Conservation (phyloP, 495 filamentous ascomycete genomes). For the Acidiella bohemica region DNA sequence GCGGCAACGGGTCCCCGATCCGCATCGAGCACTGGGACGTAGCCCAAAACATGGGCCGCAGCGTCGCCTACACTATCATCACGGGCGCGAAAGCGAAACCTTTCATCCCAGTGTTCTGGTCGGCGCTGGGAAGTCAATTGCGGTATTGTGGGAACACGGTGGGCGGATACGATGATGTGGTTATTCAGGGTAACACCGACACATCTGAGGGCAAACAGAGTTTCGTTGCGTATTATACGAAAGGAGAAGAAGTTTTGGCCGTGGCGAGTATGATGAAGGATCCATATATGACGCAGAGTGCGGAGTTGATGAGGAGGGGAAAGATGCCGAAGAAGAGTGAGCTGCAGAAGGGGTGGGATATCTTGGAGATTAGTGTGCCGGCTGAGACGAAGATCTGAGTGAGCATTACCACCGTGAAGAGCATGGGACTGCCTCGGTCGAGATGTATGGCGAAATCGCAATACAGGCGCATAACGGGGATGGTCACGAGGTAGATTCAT, state of each 20-base stretch:
- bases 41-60: conserved; percentile 78
- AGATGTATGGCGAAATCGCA: no score
- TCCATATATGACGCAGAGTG: conserved; percentile 67
- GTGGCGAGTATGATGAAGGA: conserved; percentile 80
- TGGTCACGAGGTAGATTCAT: no score
- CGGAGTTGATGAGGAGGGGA: conserved; percentile 71
- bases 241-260: conserved; percentile 80
- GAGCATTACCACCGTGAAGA: no score
- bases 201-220: conserved; percentile 43
- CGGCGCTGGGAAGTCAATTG: conserved; percentile 73
- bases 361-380: conserved; percentile 47
- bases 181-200: conserved; percentile 62
- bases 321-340: conserved; percentile 74
- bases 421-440: no score
- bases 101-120: conserved; percentile 96
- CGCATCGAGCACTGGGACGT: conserved; percentile 98
- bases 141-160: conserved; percentile 80
- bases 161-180: conserved; percentile 69
- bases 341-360: conserved; percentile 58
- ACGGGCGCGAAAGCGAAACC: conserved; percentile 45
- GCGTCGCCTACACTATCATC: conserved; percentile 60
- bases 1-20: conserved; percentile 50
- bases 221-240: conserved; percentile 78
- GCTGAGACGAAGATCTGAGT: conserved; percentile 37
- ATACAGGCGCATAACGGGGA: no score